A percentile compares a stretch with the other conserved stretches of the same genome.
Conservation (phyloP, 176 grass and related monocot genomes). For the Stipa capillata region DNA sequence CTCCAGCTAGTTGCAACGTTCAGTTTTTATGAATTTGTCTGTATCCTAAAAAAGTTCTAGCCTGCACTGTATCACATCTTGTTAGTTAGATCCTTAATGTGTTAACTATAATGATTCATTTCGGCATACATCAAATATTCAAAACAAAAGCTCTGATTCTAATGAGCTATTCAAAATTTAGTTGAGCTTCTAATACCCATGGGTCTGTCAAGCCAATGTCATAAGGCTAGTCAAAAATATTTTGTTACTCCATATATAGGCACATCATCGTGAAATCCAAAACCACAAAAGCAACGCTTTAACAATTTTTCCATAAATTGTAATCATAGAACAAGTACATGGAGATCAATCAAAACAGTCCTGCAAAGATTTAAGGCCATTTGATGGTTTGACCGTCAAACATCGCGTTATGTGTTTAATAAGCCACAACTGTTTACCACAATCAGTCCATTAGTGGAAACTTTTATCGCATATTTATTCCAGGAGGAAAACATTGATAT, state of each 20-base stretch:
- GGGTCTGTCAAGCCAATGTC: conserved; percentile 10
- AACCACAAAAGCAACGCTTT: no score
- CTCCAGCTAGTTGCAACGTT: conserved; percentile 14
- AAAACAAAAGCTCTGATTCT: background rate
- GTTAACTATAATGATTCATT: background rate
- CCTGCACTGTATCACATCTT: background rate
- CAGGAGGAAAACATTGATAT: no score
- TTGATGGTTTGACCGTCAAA: background rate
- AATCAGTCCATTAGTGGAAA: background rate
- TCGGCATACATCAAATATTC: background rate
- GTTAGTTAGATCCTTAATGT: background rate
- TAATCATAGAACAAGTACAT: no score
- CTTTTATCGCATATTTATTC: no score
- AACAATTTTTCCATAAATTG: no score
- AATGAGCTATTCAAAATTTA: background rate
- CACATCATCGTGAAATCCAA: background rate
- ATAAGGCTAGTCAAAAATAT: conserved; percentile 18
- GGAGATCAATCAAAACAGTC: background rate
- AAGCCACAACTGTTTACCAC: background rate
- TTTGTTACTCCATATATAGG: no score
- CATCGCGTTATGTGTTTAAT: background rate
- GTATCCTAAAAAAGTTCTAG: conserved; percentile 19
- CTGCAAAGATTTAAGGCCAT: background rate
- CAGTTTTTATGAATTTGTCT: conserved; percentile 16
- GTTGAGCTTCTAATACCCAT: background rate